Conservation (phyloP, 2,329 filamentous ascomycete genomes). For the Nothophoma quercina region DNA sequence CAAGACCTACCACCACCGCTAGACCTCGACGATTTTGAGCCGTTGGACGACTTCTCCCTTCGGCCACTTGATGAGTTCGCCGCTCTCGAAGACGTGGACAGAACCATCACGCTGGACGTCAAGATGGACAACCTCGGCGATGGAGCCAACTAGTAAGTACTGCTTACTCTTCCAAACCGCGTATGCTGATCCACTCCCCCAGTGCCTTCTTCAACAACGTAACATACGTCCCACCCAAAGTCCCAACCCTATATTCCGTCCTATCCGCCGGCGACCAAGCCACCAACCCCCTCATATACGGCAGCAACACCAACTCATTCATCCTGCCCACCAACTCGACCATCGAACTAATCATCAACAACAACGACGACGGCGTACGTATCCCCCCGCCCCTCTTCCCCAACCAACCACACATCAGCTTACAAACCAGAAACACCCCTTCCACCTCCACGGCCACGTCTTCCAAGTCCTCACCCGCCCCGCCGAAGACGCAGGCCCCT, state of each 20-base stretch:
- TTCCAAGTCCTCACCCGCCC: slow-evolving; percentile 48
- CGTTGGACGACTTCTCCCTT: slow-evolving; percentile 76
- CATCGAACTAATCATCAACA: slow-evolving; percentile 78
- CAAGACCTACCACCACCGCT: slow-evolving; percentile 58
- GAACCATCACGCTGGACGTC: slow-evolving; percentile 64
- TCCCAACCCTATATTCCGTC: slow-evolving; percentile 79
- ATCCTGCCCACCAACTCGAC: slow-evolving; percentile 70
- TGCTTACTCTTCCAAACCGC: too few relatives aligned
- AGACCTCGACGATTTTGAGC: slow-evolving; percentile 67
- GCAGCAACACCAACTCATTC: slow-evolving; percentile 62
- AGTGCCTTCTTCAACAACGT: slow-evolving; percentile 70
- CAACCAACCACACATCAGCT: background rate
- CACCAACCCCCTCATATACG: slow-evolving; percentile 53
- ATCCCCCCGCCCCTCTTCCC: slow-evolving; percentile 58
- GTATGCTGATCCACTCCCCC: slow-evolving; percentile 3
- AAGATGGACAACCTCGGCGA: slow-evolving; percentile 71
- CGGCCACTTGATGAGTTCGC: slow-evolving; percentile 70
- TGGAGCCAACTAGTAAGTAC: slow-evolving; percentile 68
- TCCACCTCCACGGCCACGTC: slow-evolving; percentile 69
- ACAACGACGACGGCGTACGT: slow-evolving; percentile 66
- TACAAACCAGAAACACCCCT: slow-evolving; percentile 64
- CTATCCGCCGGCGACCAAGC: slow-evolving; percentile 63
- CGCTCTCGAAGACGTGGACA: slow-evolving; percentile 67
- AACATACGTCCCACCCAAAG: slow-evolving; percentile 75
- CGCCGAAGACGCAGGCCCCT: slow-evolving; percentile 50